Base-by-base conservation (phyloP, 1,139 yeast genomes). In the Kodamaea derodonti region DNA sequence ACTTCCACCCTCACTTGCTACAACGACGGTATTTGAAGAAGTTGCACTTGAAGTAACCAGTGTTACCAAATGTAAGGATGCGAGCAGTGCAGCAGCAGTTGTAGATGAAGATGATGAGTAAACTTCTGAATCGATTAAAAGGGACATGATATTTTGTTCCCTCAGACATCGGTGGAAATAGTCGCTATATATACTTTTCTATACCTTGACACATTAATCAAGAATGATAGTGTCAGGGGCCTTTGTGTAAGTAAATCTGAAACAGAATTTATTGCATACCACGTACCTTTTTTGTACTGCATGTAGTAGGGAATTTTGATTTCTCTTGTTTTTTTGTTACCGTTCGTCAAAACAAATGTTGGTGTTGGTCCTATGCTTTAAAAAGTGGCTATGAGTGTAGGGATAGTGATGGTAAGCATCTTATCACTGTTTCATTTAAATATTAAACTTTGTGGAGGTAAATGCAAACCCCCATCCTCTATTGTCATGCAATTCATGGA, bases 51-150 rank as follows among this genome's bases (percentile, higher is more conserved):
- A 10, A 13, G 28, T 14, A 8, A 12, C 17, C 28, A 25, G 28
- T 4, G 42, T 35, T 4, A 29, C 41, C 30, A 36, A 20, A 26
- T 34, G 37, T 16, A 44, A 35, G 23, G 38, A 37, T 24, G 48
- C 41, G 12, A 36, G 29, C 7, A 45, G 40, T 3, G 45, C 35
- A 11, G 44, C 24, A 16, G 34, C 39, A 20, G 38, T 36, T 14
- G 34, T 34, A 4, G 35, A 30, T 15, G 27, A 18, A n/a, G n/a
- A n/a, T 11, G 37, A 7, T n/a, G 36, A 20, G 17, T 39, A 27
- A 12, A 35, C 31, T n/a, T 45, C 20, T 4, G 36, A 28, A 30
- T 40, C 48, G 22, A 44, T 26, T 35, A 41, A 35, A 13, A 42
- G 20, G 3, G 47, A 39, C 48, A 44, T 42, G 34, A 16, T 17